Base-by-base conservation (phyloP, 345 rosid genomes). In the Moricandia arvensis region DNA sequence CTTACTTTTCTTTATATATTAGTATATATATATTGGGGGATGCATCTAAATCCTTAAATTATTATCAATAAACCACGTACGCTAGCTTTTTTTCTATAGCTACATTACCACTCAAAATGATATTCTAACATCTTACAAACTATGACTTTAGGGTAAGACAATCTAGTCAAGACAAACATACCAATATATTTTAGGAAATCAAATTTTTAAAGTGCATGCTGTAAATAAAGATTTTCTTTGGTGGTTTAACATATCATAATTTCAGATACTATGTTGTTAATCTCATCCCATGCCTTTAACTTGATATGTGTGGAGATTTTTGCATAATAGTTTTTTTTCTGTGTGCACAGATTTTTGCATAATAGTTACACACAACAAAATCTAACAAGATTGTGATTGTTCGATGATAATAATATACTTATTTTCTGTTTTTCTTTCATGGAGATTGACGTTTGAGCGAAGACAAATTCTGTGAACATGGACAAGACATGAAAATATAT, bases 391-490 rank as follows among this genome's bases (percentile, higher is more conserved):
- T 76, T 30, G 63, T 21, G 75, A 57, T 41, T 70, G 41, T 64
- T 71, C 18, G 53, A 10, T 69, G 53, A 10, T 69, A 69, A 62
- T 0, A 18, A 55, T 30, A 55, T 29, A 70, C n/a, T 63, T 30
- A 38, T 59, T 27, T 27, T 68, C 24, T 30, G 68, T n/a, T 21
- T 76, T 69, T 53, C 37, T 55, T 76, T 16, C 51, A 70, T 76
- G 66, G 66, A 70, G 15, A 70, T 30, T 9, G 75, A 77, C 71
- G 26, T 70, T 57, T 70, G 71, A 43, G 60, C 61, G 47, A 43
- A 55, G 75, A 77, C 74, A 68, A 69, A 33, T 41, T 70, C 71
- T 64, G 66, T 55, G 47, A 70, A 63, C 66, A 70, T 18, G 13
- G 49, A 63, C 60, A 63, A 63, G 47, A 18, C 45, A 53, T 15